Base-by-base conservation (phyloP, 2,329 filamentous ascomycete species). In the Trichoderma sp. region DNA sequence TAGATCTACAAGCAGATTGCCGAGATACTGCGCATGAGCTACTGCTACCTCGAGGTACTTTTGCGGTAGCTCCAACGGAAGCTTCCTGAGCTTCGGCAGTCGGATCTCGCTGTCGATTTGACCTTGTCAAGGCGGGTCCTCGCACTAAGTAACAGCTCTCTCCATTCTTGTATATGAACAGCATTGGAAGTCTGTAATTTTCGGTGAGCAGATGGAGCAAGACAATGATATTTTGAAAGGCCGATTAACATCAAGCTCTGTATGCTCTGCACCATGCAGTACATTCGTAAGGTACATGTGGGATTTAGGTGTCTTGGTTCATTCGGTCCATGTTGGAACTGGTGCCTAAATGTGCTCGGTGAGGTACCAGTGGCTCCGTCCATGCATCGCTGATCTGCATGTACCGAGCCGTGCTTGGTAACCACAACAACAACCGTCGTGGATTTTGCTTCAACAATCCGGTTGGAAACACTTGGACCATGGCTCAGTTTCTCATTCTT, bases 91-190 rank as follows among this genome's bases (percentile, higher is more conserved):
- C 36, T 30, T 69, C 66, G 66, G 51, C 66, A 69, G 36, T 61
- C 66, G 66, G 56, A 69, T 69, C 66, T 69, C 39, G 66, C 63
- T 21, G 63, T 24, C 6, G 60, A 15, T 28, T 36, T 24, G 28
- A 56, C 18, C 24, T 53, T 30, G 43, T 47, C 28, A 60, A 51
- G 34, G 32, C 56, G 56, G 66, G 66, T 61, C 66, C 66, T 34
- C 26, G 30, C 57, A 58, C 43, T 51, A 36, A 39, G 14, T 39
- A 53, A 53, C 21, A 53, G 21, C 47, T 43, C 36, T 43, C 36
- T 43, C 39, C 39, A 43, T n/a, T 4, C 4, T 43, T n/a, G 39
- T 43, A 39, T 18, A 6, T 39, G 36, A 39, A 1, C 1, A 43
- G 36, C 15, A 18, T 18, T 43, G 6, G 36, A 43, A n/a, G 3